These are phyloP conservation scores for Handroanthus guayacan DNA, from an alignment of 257 asterid species.

Conservation along the genomic window DNA sequence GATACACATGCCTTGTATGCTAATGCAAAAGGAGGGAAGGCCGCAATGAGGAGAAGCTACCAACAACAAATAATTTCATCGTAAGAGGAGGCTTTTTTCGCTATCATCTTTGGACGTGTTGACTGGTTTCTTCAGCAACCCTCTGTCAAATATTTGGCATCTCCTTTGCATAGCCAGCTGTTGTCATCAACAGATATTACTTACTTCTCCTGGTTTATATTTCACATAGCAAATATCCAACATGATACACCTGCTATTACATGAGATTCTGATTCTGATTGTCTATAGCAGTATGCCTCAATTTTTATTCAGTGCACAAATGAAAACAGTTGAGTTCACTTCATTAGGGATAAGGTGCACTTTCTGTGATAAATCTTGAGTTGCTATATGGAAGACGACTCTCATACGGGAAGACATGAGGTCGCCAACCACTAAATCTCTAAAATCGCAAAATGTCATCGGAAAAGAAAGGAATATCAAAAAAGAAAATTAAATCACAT, in stretches of 20 bases:
- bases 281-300: neutral
- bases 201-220: conserved; percentile 13
- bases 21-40: no score
- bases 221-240: neutral
- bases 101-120: conserved; percentile 49
- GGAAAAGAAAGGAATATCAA: neutral
- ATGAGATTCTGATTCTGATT: neutral
- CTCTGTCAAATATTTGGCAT: conserved; percentile 87
- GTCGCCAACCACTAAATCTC: neutral
- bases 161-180: conserved; percentile 97
- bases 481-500: neutral
- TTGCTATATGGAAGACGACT: conserved; percentile 1
- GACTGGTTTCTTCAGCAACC: conserved; percentile 88
- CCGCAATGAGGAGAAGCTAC: neutral
- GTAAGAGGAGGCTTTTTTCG: conserved; percentile 21
- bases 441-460: neutral
- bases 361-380: neutral
- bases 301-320: neutral
- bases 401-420: neutral
- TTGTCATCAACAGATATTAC: conserved; percentile 30
- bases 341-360: neutral
- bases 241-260: neutral
- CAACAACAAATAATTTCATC: conserved; percentile 37
- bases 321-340: neutral
- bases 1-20: no score